Conservation (phyloP, 2,329 filamentous ascomycete species). For the Fusarium tanahbumbuense region DNA sequence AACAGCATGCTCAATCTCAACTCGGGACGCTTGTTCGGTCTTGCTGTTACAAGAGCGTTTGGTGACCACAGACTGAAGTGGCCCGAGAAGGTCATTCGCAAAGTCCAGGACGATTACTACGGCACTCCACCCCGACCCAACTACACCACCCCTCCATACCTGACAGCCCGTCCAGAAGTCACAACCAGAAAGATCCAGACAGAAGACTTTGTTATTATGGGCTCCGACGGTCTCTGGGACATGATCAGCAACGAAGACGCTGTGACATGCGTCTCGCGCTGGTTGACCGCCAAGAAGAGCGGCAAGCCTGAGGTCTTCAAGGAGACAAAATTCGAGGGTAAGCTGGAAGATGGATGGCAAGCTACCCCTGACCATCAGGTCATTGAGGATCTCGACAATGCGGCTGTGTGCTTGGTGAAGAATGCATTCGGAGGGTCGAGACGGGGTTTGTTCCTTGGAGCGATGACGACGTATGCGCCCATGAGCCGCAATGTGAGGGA, state of each 20-base stretch:
- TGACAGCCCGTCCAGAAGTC: conserved; percentile 74
- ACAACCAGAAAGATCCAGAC: conserved; percentile 65
- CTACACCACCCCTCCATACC: conserved; percentile 70
- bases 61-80: conserved; percentile 78
- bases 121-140: conserved; percentile 59
- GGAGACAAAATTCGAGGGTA: conserved; percentile 36
- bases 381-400: conserved; percentile 79
- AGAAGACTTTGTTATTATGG: conserved; percentile 71
- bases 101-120: conserved; percentile 58
- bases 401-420: conserved; percentile 81
- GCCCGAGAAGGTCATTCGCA: conserved; percentile 57
- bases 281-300: conserved; percentile 55
- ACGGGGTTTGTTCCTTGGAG: conserved; percentile 76
- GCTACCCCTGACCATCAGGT: conserved; percentile 69
- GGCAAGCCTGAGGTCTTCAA: conserved; percentile 42
- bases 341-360: conserved; percentile 39
- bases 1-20: conserved; percentile 60
- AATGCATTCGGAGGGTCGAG: conserved; percentile 85
- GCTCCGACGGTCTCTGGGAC: conserved; percentile 76
- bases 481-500: conserved; percentile 74
- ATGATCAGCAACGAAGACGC: conserved; percentile 67
- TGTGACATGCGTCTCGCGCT: conserved; percentile 67
- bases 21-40: conserved; percentile 70
- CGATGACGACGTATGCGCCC: conserved; percentile 77
- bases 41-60: conserved; percentile 72